These are phyloP conservation scores for Colletotrichum sp. DNA, from an alignment of 2,329 filamentous ascomycete species.

Conservation along the genomic window DNA sequence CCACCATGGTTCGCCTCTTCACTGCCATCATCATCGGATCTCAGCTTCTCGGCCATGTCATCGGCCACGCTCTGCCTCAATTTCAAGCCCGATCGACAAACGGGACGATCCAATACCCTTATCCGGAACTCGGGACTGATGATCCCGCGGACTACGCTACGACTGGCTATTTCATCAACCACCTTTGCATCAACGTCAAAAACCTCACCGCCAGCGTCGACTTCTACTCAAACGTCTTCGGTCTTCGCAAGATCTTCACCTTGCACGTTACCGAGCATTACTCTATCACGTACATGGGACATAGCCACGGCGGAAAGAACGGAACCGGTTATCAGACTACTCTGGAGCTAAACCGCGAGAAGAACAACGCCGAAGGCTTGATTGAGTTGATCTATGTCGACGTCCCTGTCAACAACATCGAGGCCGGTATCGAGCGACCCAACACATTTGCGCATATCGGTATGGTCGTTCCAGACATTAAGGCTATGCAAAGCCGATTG, in stretches of 20 bases:
- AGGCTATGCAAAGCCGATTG: slow-evolving; percentile 30
- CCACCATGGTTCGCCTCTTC: not conserved
- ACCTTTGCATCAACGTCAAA: slow-evolving; percentile 34
- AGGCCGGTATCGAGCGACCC: slow-evolving; percentile 24
- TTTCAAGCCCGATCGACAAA: not conserved
- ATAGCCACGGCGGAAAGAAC: slow-evolving; percentile 39
- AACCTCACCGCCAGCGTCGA: slow-evolving; percentile 32
- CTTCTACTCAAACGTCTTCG: slow-evolving; percentile 38
- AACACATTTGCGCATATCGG: slow-evolving; percentile 40
- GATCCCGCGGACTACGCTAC: slow-evolving; percentile 27
- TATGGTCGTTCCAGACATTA: slow-evolving; percentile 37
- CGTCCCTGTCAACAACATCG: slow-evolving; percentile 22
- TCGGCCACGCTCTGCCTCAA: not conserved
- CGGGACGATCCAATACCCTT: not conserved
- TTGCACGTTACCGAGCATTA: slow-evolving; percentile 30
- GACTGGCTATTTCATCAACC: slow-evolving; percentile 38
- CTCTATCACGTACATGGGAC: slow-evolving; percentile 38
- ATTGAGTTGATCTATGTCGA: slow-evolving; percentile 34
- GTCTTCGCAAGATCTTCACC: slow-evolving; percentile 39
- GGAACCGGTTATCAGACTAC: slow-evolving; percentile 40
- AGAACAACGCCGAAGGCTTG: slow-evolving; percentile 37
- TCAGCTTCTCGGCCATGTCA: not conserved
- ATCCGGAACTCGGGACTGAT: slow-evolving; percentile 23
- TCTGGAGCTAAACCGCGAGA: slow-evolving; percentile 33
- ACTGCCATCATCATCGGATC: not conserved